Evolutionary conservation across 2,329 filamentous ascomycete species (phyloP), one percentile per base, ranked within the genome.

Genomic region (Fusarium concolor): DNA sequence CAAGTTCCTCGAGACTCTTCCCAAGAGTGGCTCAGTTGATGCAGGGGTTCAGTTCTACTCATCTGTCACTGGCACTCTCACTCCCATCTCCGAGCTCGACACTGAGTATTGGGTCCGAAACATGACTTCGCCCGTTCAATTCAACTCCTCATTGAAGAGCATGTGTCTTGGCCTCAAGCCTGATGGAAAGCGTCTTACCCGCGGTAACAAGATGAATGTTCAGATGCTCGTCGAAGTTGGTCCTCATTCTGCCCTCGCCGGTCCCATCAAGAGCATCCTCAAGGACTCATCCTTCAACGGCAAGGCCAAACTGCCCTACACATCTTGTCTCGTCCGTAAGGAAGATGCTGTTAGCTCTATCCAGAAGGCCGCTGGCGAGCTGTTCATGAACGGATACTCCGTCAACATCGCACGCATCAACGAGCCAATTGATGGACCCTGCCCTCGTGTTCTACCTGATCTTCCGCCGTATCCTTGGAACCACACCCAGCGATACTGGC

Each of bases 91-190:
- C 18, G 50, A 53, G 20, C 50, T 52, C 4, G 28, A 44, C 5
- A 15, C 38, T 12, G 29, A 54, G 22, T 54, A 54, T 22, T 54
- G 50, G 50, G 50, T 54, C 12, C 22, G 17, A 11, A 54, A 54
- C 10, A 44, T 54, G 39, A 37, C 20, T 2, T 37, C 39, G 5
- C 24, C 50, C 4, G 50, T 54, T 14, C 39, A 37, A 8, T 54
- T 52, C 18, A 22, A 22, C 4, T 41, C 37, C 20, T 41, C 37
- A 3, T 6, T 52, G 9, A 41, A 24, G 37, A 24, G 14, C 10
- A 52, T 52, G 49, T 42, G 37, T 29, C 26, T 42, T 9, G 37
- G 49, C 10, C 5, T 44, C n/a, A 37, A 44, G 9, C n/a, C 39
- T 3, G n/a, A 26, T 6, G 49, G 49, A 2, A 41, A 52, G 2